These are phyloP conservation scores for Asterophora parasitica DNA, from an alignment of 768 basidiomycete species.

Conservation along the genomic window DNA sequence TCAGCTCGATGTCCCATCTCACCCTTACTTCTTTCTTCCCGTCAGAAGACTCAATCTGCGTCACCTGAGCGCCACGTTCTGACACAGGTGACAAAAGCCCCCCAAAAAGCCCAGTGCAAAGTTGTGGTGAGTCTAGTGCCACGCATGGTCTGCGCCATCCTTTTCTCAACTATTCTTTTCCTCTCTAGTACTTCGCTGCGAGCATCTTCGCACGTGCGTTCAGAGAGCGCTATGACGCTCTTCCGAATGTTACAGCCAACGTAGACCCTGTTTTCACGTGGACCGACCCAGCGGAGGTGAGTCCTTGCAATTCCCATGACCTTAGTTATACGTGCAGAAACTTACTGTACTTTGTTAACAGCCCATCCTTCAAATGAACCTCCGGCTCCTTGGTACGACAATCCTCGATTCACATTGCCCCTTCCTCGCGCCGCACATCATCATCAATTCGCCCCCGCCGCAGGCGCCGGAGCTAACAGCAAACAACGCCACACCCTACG, in stretches of 20 bases:
- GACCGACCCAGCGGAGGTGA: slow-evolving; percentile 50
- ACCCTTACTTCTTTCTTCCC: neutral
- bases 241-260: slow-evolving; percentile 21
- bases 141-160: slow-evolving; percentile 4
- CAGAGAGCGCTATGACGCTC: slow-evolving; percentile 34
- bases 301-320: slow-evolving; percentile 5
- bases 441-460: slow-evolving; percentile 35
- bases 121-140: slow-evolving; percentile 29
- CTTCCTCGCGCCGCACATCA: slow-evolving; percentile 40
- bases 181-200: slow-evolving; percentile 35
- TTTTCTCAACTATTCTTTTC: slow-evolving; percentile 4
- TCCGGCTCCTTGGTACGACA: slow-evolving; percentile 24
- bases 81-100: slow-evolving; percentile 25
- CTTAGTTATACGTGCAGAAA: neutral
- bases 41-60: slow-evolving; percentile 6
- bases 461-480: slow-evolving; percentile 35
- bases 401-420: slow-evolving; percentile 42
- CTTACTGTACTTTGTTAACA: neutral
- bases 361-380: slow-evolving; percentile 26
- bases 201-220: slow-evolving; percentile 30
- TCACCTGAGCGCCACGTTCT: slow-evolving; percentile 26
- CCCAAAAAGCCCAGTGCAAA: slow-evolving; percentile 35
- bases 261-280: slow-evolving; percentile 41
- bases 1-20: neutral
- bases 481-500: slow-evolving; percentile 29